Conservation (phyloP, 2,329 filamentous ascomycete species). For the Alternaria sp. region DNA sequence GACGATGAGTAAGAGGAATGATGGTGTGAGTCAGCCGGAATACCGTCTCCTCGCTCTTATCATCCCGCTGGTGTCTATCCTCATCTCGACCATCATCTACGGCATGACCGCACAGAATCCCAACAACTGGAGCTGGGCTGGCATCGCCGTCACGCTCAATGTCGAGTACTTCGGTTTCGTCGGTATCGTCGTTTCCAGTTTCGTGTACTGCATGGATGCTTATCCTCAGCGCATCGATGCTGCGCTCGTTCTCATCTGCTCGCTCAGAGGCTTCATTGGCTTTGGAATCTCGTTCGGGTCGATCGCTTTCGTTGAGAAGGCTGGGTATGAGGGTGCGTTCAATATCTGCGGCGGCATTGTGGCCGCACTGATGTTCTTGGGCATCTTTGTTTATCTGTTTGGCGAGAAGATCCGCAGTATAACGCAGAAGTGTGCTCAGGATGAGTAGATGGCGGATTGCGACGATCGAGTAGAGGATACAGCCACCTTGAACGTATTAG, state of each 20-base stretch:
- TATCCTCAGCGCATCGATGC: constrained; percentile 19
- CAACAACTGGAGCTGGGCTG: constrained; percentile 13
- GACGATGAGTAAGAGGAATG: constrained; percentile 6
- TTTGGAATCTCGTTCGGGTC: constrained; percentile 17
- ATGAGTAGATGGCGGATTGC: background rate
- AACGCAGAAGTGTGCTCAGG: constrained; percentile 9
- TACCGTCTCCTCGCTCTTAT: constrained; percentile 10
- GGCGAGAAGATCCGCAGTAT: constrained; percentile 12
- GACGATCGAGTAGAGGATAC: too few relatives aligned
- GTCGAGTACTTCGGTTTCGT: constrained; percentile 18
- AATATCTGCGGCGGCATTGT: constrained; percentile 17
- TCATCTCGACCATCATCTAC: constrained; percentile 16
- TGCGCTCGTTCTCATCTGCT: constrained; percentile 17
- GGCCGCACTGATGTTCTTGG: constrained; percentile 11
- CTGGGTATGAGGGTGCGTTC: constrained; percentile 14
- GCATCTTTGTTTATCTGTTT: constrained; percentile 7
- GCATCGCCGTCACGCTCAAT: constrained; percentile 16
- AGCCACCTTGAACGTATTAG: background rate
- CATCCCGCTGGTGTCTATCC: constrained; percentile 8
- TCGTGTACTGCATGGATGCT: constrained; percentile 17
- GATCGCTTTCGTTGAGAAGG: constrained; percentile 8
- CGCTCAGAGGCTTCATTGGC: constrained; percentile 16
- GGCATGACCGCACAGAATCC: constrained; percentile 13
- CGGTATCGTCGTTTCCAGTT: constrained; percentile 11
- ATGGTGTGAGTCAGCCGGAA: constrained; percentile 9